phyloP scores from a whole-genome alignment of 192 early-diverging fungal genomes.

The Coemansia sp. region DNA sequence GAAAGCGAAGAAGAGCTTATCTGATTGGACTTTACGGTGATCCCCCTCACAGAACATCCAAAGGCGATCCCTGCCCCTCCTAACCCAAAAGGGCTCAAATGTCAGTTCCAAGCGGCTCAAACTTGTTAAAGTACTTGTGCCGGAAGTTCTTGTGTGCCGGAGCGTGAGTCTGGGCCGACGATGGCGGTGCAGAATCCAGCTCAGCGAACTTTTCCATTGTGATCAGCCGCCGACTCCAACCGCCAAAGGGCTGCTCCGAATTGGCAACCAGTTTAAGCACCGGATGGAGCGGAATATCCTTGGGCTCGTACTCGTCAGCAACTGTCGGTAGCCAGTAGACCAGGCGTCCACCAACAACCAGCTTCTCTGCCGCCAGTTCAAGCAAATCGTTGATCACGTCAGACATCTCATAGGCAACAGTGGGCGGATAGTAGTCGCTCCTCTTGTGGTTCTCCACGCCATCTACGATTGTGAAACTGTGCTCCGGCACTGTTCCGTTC shows the following conservation, averaged over 20 bases:
- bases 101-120: slow-evolving; percentile 31
- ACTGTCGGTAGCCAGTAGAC: slow-evolving; percentile 97
- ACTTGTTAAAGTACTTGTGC: slow-evolving; percentile 41
- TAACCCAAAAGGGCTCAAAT: too few species aligned
- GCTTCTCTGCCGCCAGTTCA: slow-evolving; percentile 74
- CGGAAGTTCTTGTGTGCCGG: slow-evolving; percentile 52
- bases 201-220: slow-evolving; percentile 88
- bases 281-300: slow-evolving; percentile 84
- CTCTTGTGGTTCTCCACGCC: slow-evolving; percentile 50
- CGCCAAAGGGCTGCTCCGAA: slow-evolving; percentile 92
- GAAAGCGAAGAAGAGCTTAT: background rate
- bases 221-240: slow-evolving; percentile 88
- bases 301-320: slow-evolving; percentile 74
- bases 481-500: slow-evolving; percentile 26
- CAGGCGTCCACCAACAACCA: slow-evolving; percentile 79
- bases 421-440: slow-evolving; percentile 81
- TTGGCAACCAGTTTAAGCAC: slow-evolving; percentile 81
- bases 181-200: slow-evolving; percentile 3
- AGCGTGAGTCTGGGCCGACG: slow-evolving; percentile 1
- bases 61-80: too few species aligned
- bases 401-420: slow-evolving; percentile 92
- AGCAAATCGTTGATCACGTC: slow-evolving; percentile 84
- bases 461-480: slow-evolving; percentile 34
- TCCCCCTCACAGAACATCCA: too few species aligned
- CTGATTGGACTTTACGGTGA: too few species aligned